Evolutionary conservation across 306 rosid genomes (phyloP).

Genomic region (Clitoria ternatea): DNA sequence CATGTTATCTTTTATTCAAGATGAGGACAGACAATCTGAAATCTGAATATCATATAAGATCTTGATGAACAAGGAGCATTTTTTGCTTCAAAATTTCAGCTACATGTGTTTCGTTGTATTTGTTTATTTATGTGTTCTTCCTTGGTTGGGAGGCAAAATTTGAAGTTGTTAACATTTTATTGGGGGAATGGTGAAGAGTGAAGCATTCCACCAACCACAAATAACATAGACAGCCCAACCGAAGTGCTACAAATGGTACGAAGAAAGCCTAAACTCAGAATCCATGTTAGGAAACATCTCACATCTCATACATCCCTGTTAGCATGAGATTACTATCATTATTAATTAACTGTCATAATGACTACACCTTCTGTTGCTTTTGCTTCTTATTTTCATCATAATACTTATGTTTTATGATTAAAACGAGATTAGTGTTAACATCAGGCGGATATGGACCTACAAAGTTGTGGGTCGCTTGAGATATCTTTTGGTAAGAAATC

Average conservation of each 20-base stretch:
- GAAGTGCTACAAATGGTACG: constrained; percentile 33
- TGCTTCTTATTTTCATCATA: constrained; percentile 51
- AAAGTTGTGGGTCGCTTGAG: constrained; percentile 21
- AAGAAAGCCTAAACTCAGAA: constrained; percentile 18
- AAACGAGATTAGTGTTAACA: constrained; percentile 57
- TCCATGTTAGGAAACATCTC: constrained; percentile 20
- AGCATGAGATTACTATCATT: constrained; percentile 32
- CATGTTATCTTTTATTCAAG: neutral
- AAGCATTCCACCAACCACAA: constrained; percentile 72
- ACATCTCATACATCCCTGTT: constrained; percentile 16
- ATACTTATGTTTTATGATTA: constrained; percentile 50
- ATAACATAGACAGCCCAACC: constrained; percentile 65
- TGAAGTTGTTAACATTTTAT: constrained; percentile 37
- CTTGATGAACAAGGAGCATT: constrained; percentile 28
- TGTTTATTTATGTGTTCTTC: constrained; percentile 41
- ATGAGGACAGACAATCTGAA: constrained; percentile 39
- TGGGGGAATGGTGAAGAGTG: constrained; percentile 52
- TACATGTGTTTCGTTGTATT: constrained; percentile 30
- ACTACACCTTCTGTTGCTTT: constrained; percentile 55
- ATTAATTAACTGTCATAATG: constrained; percentile 51
- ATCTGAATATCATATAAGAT: constrained; percentile 34
- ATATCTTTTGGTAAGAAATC: constrained; percentile 53
- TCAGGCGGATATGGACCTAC: constrained; percentile 75
- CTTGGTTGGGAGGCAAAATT: constrained; percentile 63
- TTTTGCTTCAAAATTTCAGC: constrained; percentile 40